Evolutionary conservation across 352 stramenopile species (phyloP), one percentile per base, ranked within the genome.

Genomic region (Elongisporangium prolatum): DNA sequence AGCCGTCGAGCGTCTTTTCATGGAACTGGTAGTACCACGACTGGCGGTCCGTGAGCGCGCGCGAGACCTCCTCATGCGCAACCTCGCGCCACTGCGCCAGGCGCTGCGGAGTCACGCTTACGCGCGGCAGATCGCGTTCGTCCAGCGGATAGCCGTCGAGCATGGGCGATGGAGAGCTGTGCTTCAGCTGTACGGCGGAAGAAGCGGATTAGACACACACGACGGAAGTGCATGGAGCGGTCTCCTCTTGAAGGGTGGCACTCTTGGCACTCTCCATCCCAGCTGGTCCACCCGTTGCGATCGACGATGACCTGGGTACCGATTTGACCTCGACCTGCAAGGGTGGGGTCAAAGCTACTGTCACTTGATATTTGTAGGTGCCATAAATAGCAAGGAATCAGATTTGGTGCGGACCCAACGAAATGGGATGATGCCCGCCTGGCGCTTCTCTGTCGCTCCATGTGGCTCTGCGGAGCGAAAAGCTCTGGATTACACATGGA

Each of bases 11-110:
- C 21, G 69, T 64, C 51, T 67, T 61, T 48, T 77, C 66, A 48
- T 70, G 56, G 54, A 73, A 69, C 3, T 48, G 59, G 56, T 75
- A 74, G 66, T 72, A 77, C 72, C 72, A 80, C 64, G 72, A 80
- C 44, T 75, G 56, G 21, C 47, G 63, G 54, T 73, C 63, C 18
- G 53, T 44, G 6, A 80, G 52, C 37, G 69, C 69, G 57, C 59
- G 64, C 14, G 55, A 44, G 52, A 80, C 60, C 50, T 80, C 72
- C n/a, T 71, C 54, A 24, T 64, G 66, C 9, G 66, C 70, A 14
- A 69, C 60, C 16, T 68, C 40, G 22, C 62, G 63, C 72, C 72
- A 80, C 16, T 64, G 61, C 13, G 61, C 50, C 11, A 80, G 40
- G 1, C 34, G 34, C 34, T 44, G 34, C 34, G 34, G 34, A 13